A percentile compares a stretch with the other conserved stretches of the same genome.
Conservation (phyloP, 2,329 filamentous ascomycete genomes). For the Penicillium capsulatum region DNA sequence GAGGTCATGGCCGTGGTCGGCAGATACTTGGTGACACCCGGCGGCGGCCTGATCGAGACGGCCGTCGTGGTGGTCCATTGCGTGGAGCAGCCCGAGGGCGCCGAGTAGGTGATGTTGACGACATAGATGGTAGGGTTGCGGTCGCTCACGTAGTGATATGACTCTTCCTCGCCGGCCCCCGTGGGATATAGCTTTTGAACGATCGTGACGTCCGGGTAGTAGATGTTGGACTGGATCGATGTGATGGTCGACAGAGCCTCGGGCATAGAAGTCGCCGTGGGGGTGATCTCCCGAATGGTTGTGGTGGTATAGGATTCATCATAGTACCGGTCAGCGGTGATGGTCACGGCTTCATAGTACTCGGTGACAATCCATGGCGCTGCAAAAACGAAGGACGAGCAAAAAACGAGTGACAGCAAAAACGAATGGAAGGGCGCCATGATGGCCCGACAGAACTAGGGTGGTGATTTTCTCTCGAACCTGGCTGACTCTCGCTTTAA, state of each 20-base stretch:
- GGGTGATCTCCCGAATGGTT: constrained; percentile 17
- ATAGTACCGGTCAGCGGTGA: constrained; percentile 9
- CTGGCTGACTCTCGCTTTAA: neutral
- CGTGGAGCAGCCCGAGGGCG: constrained; percentile 27
- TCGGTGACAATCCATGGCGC: constrained; percentile 32
- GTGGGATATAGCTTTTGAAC: constrained; percentile 28
- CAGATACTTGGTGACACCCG: constrained; percentile 12
- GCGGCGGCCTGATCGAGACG: constrained; percentile 17
- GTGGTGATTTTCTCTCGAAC: no score
- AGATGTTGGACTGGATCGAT: constrained; percentile 9
- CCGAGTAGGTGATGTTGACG: constrained; percentile 27
- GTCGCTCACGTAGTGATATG: constrained; percentile 1
- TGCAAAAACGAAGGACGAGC: constrained; percentile 19
- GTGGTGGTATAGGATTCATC: constrained; percentile 11
- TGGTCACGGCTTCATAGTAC: constrained; percentile 19
- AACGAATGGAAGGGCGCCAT: constrained; percentile 28
- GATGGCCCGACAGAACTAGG: neutral
- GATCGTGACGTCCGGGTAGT: constrained; percentile 21
- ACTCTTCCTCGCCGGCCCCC: constrained; percentile 16
- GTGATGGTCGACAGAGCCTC: constrained; percentile 26
- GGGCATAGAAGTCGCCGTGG: constrained; percentile 22
- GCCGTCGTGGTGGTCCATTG: constrained; percentile 26
- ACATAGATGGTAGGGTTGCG: constrained; percentile 20
- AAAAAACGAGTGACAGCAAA: constrained; percentile 20
- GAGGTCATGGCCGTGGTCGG: constrained; percentile 21